Conservation (phyloP, 2,329 filamentous ascomycete genomes). For the Cladosporium phlei region DNA sequence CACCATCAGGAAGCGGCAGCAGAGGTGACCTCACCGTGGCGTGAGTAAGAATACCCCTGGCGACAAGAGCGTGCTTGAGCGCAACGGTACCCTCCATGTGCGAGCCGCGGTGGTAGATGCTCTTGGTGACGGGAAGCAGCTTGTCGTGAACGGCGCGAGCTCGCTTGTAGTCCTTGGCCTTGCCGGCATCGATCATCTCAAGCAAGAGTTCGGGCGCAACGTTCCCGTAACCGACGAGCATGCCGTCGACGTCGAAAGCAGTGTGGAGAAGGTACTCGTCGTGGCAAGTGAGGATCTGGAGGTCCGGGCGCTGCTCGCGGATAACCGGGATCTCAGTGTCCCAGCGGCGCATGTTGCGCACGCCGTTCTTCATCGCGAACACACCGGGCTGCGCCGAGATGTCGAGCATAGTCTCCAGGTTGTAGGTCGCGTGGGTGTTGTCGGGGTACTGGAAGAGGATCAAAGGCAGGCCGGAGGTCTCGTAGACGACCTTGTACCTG, state of each 20-base stretch:
- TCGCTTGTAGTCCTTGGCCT: slow-evolving; percentile 45
- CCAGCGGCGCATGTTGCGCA: slow-evolving; percentile 55
- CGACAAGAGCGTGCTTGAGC: slow-evolving; percentile 50
- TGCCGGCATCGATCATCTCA: slow-evolving; percentile 49
- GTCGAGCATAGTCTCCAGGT: slow-evolving; percentile 49
- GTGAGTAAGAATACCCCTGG: slow-evolving; percentile 46
- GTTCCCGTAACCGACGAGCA: slow-evolving; percentile 53
- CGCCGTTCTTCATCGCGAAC: slow-evolving; percentile 55
- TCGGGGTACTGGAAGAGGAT: slow-evolving; percentile 52
- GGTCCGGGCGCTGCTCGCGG: slow-evolving; percentile 44
- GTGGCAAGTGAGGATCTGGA: slow-evolving; percentile 50
- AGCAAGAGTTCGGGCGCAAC: slow-evolving; percentile 49
- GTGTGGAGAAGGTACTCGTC: slow-evolving; percentile 52
- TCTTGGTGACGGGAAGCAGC: slow-evolving; percentile 49
- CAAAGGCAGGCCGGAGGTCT: slow-evolving; percentile 46
- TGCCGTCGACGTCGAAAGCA: slow-evolving; percentile 49
- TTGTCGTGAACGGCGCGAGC: slow-evolving; percentile 49
- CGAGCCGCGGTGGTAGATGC: slow-evolving; percentile 52
- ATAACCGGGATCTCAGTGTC: slow-evolving; percentile 53
- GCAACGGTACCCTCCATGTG: slow-evolving; percentile 50
- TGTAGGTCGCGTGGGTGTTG: slow-evolving; percentile 51
- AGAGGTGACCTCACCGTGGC: slow-evolving; percentile 49
- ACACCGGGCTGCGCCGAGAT: slow-evolving; percentile 50
- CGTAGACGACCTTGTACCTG: slow-evolving; percentile 48
- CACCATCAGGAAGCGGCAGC: slow-evolving; percentile 41